A percentile compares a stretch with the other conserved stretches of the same genome.
Evolutionary conservation across 306 rosid genomes (phyloP).

Genomic region (Parietaria judaica): DNA sequence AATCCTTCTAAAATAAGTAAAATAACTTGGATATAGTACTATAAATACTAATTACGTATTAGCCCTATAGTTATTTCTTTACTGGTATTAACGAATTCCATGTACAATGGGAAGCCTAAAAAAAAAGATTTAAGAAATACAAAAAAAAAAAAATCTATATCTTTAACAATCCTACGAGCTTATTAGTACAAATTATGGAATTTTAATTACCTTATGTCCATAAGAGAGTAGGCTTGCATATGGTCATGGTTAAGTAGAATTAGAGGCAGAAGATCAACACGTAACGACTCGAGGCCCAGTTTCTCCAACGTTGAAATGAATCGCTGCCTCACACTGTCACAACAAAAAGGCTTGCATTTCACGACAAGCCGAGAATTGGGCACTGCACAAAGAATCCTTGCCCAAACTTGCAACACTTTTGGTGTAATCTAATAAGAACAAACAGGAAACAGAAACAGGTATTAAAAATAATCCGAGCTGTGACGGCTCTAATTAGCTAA

Average conservation of each 20-base stretch:
- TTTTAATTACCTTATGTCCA: conserved; percentile 84
- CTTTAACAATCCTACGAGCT: too few species aligned
- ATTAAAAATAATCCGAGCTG: background rate
- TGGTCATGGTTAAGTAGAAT: conserved; percentile 94
- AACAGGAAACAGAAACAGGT: background rate
- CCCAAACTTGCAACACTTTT: conserved; percentile 90
- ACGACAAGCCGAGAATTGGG: conserved; percentile 98
- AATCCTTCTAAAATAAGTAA: too few species aligned
- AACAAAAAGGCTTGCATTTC: conserved; percentile 95
- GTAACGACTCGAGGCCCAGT: conserved; percentile 85
- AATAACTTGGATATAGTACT: too few species aligned
- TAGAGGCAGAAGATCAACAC: conserved; percentile 95
- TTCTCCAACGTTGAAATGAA: conserved; percentile 81
- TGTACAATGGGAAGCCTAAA: too few species aligned
- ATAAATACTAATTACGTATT: too few species aligned
- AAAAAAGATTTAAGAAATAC: too few species aligned
- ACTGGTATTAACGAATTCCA: too few species aligned
- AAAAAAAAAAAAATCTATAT: too few species aligned
- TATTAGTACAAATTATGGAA: background rate
- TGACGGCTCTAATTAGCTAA: background rate
- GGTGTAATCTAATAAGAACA: conserved; percentile 70
- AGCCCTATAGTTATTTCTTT: too few species aligned
- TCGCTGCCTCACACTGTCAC: conserved; percentile 88
- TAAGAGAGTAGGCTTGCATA: conserved; percentile 96
- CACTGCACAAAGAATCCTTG: conserved; percentile 76